These are phyloP conservation scores for Penicillium turbatum DNA, from an alignment of 495 filamentous ascomycete genomes.

Conservation along the genomic window DNA sequence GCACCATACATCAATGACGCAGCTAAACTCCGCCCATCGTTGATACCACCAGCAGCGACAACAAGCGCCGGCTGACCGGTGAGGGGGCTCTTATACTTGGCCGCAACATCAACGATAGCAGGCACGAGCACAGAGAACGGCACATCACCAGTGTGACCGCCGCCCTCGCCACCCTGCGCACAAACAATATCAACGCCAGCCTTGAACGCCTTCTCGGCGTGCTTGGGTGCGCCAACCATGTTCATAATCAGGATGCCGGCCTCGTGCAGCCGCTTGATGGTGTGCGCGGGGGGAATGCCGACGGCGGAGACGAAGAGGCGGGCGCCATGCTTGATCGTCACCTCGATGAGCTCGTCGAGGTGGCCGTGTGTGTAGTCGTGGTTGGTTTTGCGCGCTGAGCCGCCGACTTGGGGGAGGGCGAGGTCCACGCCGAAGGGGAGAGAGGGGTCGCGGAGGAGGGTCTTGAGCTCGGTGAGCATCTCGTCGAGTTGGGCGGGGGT, in stretches of 20 bases:
- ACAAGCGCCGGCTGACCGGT: constrained; percentile 57
- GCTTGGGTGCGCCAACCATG: constrained; percentile 90
- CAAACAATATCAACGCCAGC: constrained; percentile 81
- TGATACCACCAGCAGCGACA: constrained; percentile 72
- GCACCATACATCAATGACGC: constrained; percentile 70
- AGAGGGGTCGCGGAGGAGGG: constrained; percentile 53
- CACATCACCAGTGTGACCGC: constrained; percentile 76
- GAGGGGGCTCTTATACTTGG: constrained; percentile 52
- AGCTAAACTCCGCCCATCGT: constrained; percentile 67
- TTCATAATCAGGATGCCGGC: constrained; percentile 84
- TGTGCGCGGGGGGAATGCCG: constrained; percentile 66
- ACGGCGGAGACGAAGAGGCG: constrained; percentile 79
- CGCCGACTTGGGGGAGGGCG: constrained; percentile 79
- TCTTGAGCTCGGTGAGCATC: constrained; percentile 80
- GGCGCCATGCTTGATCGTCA: constrained; percentile 72
- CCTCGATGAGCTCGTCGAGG: constrained; percentile 76
- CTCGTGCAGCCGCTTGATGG: constrained; percentile 67
- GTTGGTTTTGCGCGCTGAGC: constrained; percentile 75
- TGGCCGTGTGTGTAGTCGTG: constrained; percentile 87
- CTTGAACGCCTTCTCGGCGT: constrained; percentile 77
- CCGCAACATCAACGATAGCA: constrained; percentile 69
- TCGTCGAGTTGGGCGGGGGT: constrained; percentile 70
- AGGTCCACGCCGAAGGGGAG: constrained; percentile 87
- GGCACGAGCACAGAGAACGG: constrained; percentile 69
- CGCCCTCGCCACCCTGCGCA: constrained; percentile 75